Conservation (phyloP, 2,329 filamentous ascomycete genomes). For the Ophiostoma sp. region DNA sequence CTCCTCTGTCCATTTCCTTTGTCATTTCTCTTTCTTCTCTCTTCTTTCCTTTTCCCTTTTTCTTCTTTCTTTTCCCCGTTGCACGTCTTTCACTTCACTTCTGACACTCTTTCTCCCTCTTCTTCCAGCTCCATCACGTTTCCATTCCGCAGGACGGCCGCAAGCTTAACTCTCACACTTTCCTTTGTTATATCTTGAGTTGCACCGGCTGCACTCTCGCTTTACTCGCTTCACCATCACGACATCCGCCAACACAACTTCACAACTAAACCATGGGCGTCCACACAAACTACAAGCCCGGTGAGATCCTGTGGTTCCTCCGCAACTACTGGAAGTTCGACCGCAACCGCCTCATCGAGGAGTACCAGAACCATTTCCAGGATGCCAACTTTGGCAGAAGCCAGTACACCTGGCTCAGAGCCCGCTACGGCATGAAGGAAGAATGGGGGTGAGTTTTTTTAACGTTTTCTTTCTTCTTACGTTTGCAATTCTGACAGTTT, state of each 20-base stretch:
- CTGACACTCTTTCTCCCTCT: not conserved
- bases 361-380: slow-evolving; percentile 20
- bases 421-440: slow-evolving; percentile 27
- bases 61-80: not conserved
- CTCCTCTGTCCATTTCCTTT: not conserved
- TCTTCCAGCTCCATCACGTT: not conserved
- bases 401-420: slow-evolving; percentile 28
- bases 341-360: slow-evolving; percentile 19
- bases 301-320: slow-evolving; percentile 28
- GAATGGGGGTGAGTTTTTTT: slow-evolving; percentile 28
- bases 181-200: not conserved
- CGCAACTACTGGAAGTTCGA: slow-evolving; percentile 26
- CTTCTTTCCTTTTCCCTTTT: not conserved
- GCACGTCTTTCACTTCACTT: not conserved
- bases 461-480: not conserved
- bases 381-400: slow-evolving; percentile 26
- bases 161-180: not conserved
- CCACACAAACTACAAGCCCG: slow-evolving; percentile 26
- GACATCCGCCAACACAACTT: not conserved
- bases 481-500: not conserved
- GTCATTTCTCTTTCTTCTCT: slow-evolving; percentile 14
- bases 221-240: not conserved
- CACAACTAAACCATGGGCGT: slow-evolving; percentile 23
- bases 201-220: not conserved
- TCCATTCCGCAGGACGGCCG: not conserved